Base-by-base conservation (phyloP, 73 alveolate genomes). In the Tetrahymena thermophila region DNA sequence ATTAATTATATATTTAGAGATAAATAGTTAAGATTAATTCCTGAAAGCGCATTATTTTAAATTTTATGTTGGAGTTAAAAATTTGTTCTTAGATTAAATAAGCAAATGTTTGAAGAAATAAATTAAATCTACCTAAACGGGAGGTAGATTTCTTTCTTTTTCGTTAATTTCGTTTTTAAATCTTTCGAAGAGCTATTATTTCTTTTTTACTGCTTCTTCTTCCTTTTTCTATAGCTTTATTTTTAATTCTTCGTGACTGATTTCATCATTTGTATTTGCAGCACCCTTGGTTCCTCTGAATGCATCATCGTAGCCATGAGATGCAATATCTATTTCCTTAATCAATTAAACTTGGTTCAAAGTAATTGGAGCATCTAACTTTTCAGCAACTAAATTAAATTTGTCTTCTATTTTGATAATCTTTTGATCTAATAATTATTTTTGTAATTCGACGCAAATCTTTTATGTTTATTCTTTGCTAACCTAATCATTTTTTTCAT, bases 281-380 rank as follows among this genome's bases (percentile, higher is more conserved):
- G 89, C 89, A 71, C 89, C 89, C 89, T 71, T 71, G 37, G 89
- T 71, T 23, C 89, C 89, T 71, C 89, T 71, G 40, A 71, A 71
- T 8, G 89, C 89, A 25, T 71, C 89, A 23, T 71, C 89, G 31
- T 71, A 71, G 4, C 89, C 89, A 71, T 71, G 89, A 71, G 35
- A 23, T 11, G 89, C 89, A 25, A 71, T 71, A 71, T 71, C 89
- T n/a, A 71, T 71, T 71, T 71, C 89, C 89, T 71, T 71, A 71
- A 71, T 71, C 89, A 71, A 71, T n/a, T 71, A n/a, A 71, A 71
- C 89, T 71, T 71, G 35, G 89, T 71, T 71, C 42, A 71, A 71
- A 71, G 89, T 71, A 71, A 71, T 71, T 71, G 89, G 89, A 71
- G 89, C 89, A 71, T 71, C 89, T 71, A 71, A 31, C 89, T 71